phyloP scores from a whole-genome alignment of 31 red algal genomes.

The Odonthalia washingtoniensis region DNA sequence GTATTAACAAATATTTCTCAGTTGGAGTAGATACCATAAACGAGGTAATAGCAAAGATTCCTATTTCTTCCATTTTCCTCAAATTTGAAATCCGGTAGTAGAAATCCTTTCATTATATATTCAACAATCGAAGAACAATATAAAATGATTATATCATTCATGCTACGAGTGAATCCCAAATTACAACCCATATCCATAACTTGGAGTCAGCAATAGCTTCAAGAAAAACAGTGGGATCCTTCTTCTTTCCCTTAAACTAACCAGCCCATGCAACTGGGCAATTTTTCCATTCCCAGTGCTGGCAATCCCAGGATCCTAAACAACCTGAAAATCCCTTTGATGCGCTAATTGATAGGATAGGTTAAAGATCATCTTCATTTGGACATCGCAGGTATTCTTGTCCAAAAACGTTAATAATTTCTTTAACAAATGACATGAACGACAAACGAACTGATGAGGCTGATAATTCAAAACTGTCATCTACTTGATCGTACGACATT shows the following conservation, averaged over 20 bases:
- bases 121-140: not conserved
- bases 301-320: not conserved
- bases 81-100: not conserved
- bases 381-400: constrained; percentile 30
- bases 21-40: not conserved
- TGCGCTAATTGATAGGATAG: not conserved
- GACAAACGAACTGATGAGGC: not conserved
- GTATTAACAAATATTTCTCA: not conserved
- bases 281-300: too few relatives aligned
- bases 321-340: constrained; percentile 20
- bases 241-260: constrained; percentile 1
- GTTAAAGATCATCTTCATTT: not conserved
- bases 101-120: not conserved
- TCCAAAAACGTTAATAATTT: constrained; percentile 22
- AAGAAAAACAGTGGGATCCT: not conserved
- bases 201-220: not conserved
- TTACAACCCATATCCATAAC: not conserved
- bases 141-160: constrained; percentile 1
- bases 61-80: not conserved
- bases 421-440: constrained; percentile 26
- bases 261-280: not conserved
- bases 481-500: not conserved
- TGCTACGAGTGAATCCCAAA: not conserved
- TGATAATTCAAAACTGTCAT: constrained; percentile 40
- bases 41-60: not conserved